phyloP scores from a whole-genome alignment of 371 early-diverging fungal genomes.

The Ordospora pajunii region DNA sequence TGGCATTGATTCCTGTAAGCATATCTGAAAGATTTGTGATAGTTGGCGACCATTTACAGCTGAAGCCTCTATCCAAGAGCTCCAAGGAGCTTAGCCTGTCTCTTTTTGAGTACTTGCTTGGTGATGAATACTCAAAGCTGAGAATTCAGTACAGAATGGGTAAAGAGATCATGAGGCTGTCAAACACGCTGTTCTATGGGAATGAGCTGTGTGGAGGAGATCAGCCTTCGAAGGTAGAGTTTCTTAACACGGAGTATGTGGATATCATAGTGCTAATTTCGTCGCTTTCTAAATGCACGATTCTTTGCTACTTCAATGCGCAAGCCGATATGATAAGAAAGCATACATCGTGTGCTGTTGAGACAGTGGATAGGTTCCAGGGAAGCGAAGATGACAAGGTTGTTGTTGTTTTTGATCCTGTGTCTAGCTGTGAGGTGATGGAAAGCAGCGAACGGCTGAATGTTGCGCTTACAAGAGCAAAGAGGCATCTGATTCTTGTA shows the following conservation, averaged over 20 bases:
- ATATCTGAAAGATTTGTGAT: conserved; percentile 74
- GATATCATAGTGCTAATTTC: background rate
- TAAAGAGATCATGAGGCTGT: conserved; percentile 73
- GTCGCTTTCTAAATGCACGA: conserved; percentile 70
- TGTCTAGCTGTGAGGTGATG: conserved; percentile 66
- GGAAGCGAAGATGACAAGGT: conserved; percentile 59
- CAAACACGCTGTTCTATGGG: conserved; percentile 73
- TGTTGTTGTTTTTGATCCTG: conserved; percentile 55
- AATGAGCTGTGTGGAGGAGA: conserved; percentile 65
- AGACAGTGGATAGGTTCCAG: conserved; percentile 60
- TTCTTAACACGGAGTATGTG: conserved; percentile 44
- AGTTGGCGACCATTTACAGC: conserved; percentile 92
- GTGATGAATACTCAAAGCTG: conserved; percentile 66
- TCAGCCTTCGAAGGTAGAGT: conserved; percentile 37
- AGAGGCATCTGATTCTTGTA: conserved; percentile 67
- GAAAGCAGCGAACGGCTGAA: conserved; percentile 84
- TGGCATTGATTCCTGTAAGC: conserved; percentile 78
- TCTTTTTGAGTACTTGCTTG: conserved; percentile 55
- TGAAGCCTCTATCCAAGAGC: conserved; percentile 75
- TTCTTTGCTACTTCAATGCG: conserved; percentile 75
- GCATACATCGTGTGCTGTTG: conserved; percentile 33
- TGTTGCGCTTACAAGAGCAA: conserved; percentile 88
- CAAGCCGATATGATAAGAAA: conserved; percentile 66
- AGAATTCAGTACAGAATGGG: conserved; percentile 90
- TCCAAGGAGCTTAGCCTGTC: conserved; percentile 4